Evolutionary conservation across 495 filamentous ascomycete species (phyloP).

Genomic region (Penicillium desertorum): DNA sequence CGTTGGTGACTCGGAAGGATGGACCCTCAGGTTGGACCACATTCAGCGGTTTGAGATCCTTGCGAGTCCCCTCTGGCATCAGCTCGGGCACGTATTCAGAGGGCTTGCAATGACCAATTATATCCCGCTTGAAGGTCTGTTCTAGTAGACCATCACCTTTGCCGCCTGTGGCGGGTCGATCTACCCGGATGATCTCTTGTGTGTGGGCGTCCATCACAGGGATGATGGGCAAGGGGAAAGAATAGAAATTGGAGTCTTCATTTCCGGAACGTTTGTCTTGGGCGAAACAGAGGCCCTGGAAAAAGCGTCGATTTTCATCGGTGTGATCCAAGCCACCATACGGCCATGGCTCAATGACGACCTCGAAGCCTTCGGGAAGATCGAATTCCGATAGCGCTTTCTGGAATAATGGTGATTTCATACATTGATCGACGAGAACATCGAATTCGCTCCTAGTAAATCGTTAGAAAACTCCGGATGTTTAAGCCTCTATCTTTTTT

Average conservation of each 20-base stretch:
- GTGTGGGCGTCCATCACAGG: conserved; percentile 72
- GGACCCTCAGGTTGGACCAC: conserved; percentile 78
- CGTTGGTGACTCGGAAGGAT: conserved; percentile 60
- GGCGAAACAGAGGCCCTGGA: conserved; percentile 54
- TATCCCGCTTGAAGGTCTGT: conserved; percentile 50
- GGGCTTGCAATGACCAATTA: conserved; percentile 46
- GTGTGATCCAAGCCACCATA: conserved; percentile 61
- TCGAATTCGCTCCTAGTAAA: conserved; percentile 58
- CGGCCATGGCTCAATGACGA: conserved; percentile 71
- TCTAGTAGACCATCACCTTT: conserved; percentile 42
- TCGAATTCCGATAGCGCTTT: conserved; percentile 58
- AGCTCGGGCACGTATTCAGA: conserved; percentile 70
- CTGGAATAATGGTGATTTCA: conserved; percentile 60
- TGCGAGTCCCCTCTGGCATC: conserved; percentile 56
- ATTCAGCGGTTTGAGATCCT: conserved; percentile 75
- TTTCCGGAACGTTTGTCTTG: conserved; percentile 41
- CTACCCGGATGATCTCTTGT: conserved; percentile 60
- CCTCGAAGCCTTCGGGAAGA: conserved; percentile 60
- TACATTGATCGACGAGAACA: conserved; percentile 59
- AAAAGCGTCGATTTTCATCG: conserved; percentile 55
- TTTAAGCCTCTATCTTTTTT: not conserved
- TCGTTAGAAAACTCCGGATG: conserved; percentile 18
- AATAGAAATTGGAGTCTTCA: conserved; percentile 68
- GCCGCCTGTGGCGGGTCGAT: conserved; percentile 50
- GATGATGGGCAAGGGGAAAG: conserved; percentile 73